Conservation (phyloP, 2,329 filamentous ascomycete genomes). For the Fusarium cicatricum region DNA sequence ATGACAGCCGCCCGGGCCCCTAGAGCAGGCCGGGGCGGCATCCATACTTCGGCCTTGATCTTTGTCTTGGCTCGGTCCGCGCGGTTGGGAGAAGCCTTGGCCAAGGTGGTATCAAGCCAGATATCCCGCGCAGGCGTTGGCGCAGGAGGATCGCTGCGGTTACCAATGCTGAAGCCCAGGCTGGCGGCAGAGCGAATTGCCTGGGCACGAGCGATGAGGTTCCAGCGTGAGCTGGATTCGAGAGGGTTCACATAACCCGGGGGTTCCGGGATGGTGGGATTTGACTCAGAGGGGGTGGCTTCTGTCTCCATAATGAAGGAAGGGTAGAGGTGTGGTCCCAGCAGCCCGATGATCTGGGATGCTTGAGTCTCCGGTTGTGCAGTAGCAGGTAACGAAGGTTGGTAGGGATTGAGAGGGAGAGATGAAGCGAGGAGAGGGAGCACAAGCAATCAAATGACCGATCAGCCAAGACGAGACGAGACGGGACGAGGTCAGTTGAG, state of each 20-base stretch:
- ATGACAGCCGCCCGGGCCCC: constrained; percentile 62
- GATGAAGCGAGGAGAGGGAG: constrained; percentile 12
- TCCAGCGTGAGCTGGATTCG: constrained; percentile 54
- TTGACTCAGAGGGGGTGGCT: constrained; percentile 40
- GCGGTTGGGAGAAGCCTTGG: constrained; percentile 46
- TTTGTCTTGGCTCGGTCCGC: constrained; percentile 45
- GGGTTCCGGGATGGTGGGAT: constrained; percentile 44
- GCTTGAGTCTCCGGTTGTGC: constrained; percentile 12
- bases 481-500: constrained; percentile 27
- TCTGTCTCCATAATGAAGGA: constrained; percentile 40
- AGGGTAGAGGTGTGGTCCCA: constrained; percentile 23
- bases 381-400: constrained; percentile 5
- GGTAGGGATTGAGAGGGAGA: constrained; percentile 4
- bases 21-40: constrained; percentile 46
- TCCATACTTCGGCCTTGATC: constrained; percentile 58
- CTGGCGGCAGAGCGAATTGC: constrained; percentile 55
- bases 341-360: too few species aligned
- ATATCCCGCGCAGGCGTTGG: constrained; percentile 50
- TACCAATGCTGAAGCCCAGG: constrained; percentile 53
- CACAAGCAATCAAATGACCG: constrained; percentile 11
- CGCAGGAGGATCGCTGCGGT: constrained; percentile 52
- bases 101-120: constrained; percentile 54
- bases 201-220: constrained; percentile 52
- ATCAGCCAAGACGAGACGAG: constrained; percentile 31
- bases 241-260: constrained; percentile 55